Evolutionary conservation across 345 rosid species (phyloP).

Genomic region (Cochlearia excelsa): DNA sequence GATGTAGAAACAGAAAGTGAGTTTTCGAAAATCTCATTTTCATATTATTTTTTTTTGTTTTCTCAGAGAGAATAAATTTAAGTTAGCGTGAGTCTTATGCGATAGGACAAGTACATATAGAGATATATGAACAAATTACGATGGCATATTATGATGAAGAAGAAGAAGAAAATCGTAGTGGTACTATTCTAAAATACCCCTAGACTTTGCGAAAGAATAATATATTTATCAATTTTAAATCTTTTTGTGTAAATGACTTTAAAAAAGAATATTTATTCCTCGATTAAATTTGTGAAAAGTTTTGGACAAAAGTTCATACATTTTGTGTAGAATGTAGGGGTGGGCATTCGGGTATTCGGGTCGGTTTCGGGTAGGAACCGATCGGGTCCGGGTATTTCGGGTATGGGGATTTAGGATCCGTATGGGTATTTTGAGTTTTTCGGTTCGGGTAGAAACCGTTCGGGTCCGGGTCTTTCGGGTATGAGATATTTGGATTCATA

Average conservation of each 20-base stretch:
- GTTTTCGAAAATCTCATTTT: not conserved
- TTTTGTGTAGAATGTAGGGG: too few relatives aligned
- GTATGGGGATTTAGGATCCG: too few relatives aligned
- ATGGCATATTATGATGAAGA: constrained; percentile 17
- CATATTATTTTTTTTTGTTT: too few relatives aligned
- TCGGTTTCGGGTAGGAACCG: too few relatives aligned
- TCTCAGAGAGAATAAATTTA: not conserved
- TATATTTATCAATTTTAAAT: not conserved
- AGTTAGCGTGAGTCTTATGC: not conserved
- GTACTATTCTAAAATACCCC: constrained; percentile 26
- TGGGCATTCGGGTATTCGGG: too few relatives aligned
- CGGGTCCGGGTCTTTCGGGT: too few relatives aligned
- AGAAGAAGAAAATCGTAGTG: constrained; percentile 35
- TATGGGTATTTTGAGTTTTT: too few relatives aligned
- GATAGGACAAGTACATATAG: not conserved
- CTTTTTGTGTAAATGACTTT: not conserved
- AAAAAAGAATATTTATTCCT: not conserved
- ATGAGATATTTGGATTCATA: too few relatives aligned
- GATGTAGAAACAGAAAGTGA: not conserved
- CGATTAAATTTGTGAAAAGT: too few relatives aligned
- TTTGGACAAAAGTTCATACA: too few relatives aligned
- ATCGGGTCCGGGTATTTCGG: too few relatives aligned
- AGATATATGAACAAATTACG: constrained; percentile 14
- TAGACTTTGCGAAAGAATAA: constrained; percentile 29
- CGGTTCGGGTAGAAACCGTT: too few relatives aligned